Percentiles rank a stretch among this genome's conserved stretches.
phyloP scores from a whole-genome alignment of 345 rosid species.

The Dipteronia sinensis region DNA sequence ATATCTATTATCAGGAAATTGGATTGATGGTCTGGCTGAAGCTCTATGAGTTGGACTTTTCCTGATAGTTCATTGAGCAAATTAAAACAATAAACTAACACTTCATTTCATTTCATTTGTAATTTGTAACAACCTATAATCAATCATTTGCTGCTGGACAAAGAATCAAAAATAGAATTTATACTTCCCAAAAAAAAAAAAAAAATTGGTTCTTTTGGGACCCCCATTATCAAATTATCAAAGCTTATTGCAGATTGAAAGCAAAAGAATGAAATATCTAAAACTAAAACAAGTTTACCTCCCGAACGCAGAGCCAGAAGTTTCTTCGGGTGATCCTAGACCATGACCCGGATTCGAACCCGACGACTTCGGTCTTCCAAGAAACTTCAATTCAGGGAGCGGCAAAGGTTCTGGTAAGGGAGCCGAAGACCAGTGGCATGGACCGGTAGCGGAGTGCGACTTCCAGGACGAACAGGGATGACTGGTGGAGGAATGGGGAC shows the following conservation, averaged over 20 bases:
- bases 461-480: constrained; percentile 33
- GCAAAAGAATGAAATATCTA: neutral
- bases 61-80: constrained; percentile 26
- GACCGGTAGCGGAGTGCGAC: constrained; percentile 28
- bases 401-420: constrained; percentile 65
- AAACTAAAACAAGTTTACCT: constrained; percentile 24
- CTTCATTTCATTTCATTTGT: neutral
- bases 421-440: constrained; percentile 34
- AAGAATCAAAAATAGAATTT: neutral
- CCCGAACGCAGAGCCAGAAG: constrained; percentile 5
- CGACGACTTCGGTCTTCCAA: constrained; percentile 24
- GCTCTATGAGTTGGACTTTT: constrained; percentile 24
- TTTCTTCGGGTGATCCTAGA: constrained; percentile 31
- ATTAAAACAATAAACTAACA: neutral
- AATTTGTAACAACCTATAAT: neutral
- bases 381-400: constrained; percentile 36
- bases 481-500: constrained; percentile 26
- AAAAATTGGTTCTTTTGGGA: neutral
- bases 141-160: neutral
- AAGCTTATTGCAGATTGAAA: neutral
- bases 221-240: neutral
- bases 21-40: constrained; percentile 21
- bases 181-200: neutral
- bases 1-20: constrained; percentile 24
- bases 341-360: constrained; percentile 18